Conservation (phyloP, 441 rosid genomes). For the Eutrema salsugineum region DNA sequence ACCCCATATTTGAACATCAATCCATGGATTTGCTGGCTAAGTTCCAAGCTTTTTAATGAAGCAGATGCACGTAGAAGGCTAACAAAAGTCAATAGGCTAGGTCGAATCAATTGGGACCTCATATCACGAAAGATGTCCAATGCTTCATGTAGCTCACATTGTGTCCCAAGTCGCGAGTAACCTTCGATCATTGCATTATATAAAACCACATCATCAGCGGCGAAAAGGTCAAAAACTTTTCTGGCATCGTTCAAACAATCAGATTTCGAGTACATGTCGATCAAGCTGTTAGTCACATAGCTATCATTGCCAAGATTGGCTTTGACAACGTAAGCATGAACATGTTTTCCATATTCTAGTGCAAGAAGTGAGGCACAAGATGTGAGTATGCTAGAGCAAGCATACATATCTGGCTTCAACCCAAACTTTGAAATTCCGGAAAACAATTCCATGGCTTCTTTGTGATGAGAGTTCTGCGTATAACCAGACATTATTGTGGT, state of each 20-base stretch:
- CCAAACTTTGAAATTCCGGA: slow-evolving; percentile 36
- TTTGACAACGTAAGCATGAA: slow-evolving; percentile 65
- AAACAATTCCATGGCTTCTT: slow-evolving; percentile 48
- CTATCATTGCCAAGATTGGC: slow-evolving; percentile 46
- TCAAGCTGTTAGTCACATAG: slow-evolving; percentile 56
- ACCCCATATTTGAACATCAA: slow-evolving; percentile 54
- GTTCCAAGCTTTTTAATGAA: slow-evolving; percentile 39
- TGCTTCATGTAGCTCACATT: slow-evolving; percentile 43
- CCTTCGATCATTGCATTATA: slow-evolving; percentile 78
- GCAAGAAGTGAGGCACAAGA: slow-evolving; percentile 60
- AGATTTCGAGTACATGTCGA: slow-evolving; percentile 76
- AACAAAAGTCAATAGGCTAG: slow-evolving; percentile 62
- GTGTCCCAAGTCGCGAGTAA: slow-evolving; percentile 50
- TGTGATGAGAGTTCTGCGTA: slow-evolving; percentile 47
- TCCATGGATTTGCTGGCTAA: slow-evolving; percentile 65
- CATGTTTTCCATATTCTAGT: slow-evolving; percentile 52
- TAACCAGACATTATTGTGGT: slow-evolving; percentile 60
- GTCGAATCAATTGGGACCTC: slow-evolving; percentile 45
- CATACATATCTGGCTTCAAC: slow-evolving; percentile 48
- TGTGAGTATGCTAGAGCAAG: slow-evolving; percentile 59
- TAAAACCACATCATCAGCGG: slow-evolving; percentile 44
- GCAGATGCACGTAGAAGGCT: slow-evolving; percentile 68
- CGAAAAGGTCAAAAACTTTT: slow-evolving; percentile 45
- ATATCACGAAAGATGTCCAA: slow-evolving; percentile 49
- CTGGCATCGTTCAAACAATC: slow-evolving; percentile 50